Base-by-base conservation (phyloP, 306 rosid species). In the Trifolium subterraneum region DNA sequence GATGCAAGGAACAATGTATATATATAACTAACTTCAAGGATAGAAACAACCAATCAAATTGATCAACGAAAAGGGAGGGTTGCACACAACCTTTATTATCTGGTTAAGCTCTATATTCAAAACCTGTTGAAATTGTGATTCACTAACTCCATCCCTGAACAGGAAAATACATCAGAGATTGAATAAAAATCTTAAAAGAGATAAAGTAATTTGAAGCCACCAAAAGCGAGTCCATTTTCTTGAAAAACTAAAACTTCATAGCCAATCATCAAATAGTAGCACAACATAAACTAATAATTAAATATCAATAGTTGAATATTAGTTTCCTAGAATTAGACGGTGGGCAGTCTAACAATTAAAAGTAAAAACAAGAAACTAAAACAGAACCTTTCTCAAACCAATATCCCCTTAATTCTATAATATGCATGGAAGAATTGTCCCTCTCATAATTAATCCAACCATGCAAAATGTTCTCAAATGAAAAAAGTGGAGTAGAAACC, bases 141-240 rank as follows among this genome's bases (percentile, higher is more conserved):
- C 96, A 51, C 98, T 80, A 35, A 93, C 96, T 64, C 97, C 98
- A 67, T 93, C 98, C 88, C 98, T 93, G 83, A 70, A 83, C 19
- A 68, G 15, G 68, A 67, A 66, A 72, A 56, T 41, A 64, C 38
- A 62, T 71, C 78, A 78, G 72, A 64, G 23, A 45, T 27, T 72
- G 64, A 69, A 69, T n/a, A 64, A 31, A 75, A n/a, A 65, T 54
- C 48, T 38, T 67, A 54, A 56, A 18, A 22, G 29, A n/a, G 67
- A 71, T 38, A 42, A 75, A 52, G 42, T 44, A 64, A 23, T 64
- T 22, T 18, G 41, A 19, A 64, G 71, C 65, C 58, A 8, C 60
- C 51, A 35, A 73, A 61, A 79, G 52, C 29, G 6, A 68, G 79
- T 36, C 47, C 65, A 71, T 52, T 71, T 75, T 52, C 42, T 25